Evolutionary conservation across 768 basidiomycete genomes (phyloP).

Genomic region (Tephrocybe sp.): DNA sequence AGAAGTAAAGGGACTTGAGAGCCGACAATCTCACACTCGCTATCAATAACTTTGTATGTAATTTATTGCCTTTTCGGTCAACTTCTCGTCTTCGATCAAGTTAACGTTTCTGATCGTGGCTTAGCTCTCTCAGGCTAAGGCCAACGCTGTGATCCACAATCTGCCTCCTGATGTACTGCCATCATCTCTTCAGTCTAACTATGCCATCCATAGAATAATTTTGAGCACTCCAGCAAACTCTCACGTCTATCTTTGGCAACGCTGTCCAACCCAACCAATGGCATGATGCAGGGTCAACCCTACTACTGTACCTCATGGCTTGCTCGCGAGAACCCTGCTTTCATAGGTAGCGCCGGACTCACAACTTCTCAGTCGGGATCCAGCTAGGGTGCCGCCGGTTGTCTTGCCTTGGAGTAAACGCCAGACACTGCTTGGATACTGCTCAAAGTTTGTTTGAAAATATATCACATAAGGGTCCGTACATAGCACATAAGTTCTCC

Average conservation of each 20-base stretch:
- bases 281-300: not conserved
- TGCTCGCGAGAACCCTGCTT: too few species aligned
- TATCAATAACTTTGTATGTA: slow-evolving; percentile 16
- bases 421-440: not conserved
- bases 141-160: slow-evolving; percentile 1
- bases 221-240: not conserved
- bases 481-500: not conserved
- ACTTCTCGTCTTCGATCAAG: slow-evolving; percentile 5
- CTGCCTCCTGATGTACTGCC: slow-evolving; percentile 8
- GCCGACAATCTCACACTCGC: slow-evolving; percentile 19
- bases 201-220: not conserved
- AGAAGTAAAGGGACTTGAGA: slow-evolving; percentile 12
- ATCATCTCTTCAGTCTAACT: not conserved
- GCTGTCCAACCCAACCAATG: not conserved
- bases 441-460: not conserved
- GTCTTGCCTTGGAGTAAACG: not conserved
- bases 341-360: too few species aligned
- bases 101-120: slow-evolving; percentile 5
- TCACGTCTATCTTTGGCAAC: not conserved
- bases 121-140: not conserved
- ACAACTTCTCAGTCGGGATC: not conserved
- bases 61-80: slow-evolving; percentile 12
- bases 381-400: not conserved
- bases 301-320: not conserved
- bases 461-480: not conserved